Conservation (phyloP, 2,329 filamentous ascomycete genomes). For the Ceratocystis cubensis region DNA sequence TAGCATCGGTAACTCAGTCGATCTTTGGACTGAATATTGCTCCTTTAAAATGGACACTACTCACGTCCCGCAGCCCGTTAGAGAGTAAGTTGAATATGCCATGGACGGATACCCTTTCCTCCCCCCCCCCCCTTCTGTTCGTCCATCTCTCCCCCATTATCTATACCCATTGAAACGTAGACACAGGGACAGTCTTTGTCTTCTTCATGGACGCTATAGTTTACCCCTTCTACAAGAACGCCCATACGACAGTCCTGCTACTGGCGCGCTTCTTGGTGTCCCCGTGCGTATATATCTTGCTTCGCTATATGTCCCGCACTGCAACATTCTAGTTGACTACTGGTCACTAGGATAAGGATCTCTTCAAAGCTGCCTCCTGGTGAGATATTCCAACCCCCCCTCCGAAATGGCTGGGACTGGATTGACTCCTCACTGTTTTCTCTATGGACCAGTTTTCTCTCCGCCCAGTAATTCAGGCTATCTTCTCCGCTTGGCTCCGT, state of each 20-base stretch:
- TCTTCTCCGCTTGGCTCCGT: not conserved
- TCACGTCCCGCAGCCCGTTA: conserved; percentile 84
- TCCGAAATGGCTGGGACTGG: conserved; percentile 28
- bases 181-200: conserved; percentile 5
- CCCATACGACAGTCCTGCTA: not conserved
- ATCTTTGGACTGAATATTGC: conserved; percentile 96
- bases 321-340: conserved; percentile 23
- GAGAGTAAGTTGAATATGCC: conserved; percentile 83
- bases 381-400: conserved; percentile 59
- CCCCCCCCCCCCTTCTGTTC: conserved; percentile 32
- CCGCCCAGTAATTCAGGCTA: not conserved
- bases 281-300: not conserved
- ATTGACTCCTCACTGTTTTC: conserved; percentile 29
- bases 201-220: conserved; percentile 32
- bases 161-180: conserved; percentile 27
- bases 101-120: conserved; percentile 35
- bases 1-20: conserved; percentile 84
- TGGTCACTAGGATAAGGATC: conserved; percentile 29
- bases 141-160: conserved; percentile 24
- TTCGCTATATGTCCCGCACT: not conserved
- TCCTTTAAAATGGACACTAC: conserved; percentile 96
- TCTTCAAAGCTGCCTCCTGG: conserved; percentile 38
- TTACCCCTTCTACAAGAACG: conserved; percentile 28
- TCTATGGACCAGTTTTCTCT: conserved; percentile 8
- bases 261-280: not conserved